phyloP scores from a whole-genome alignment of 176 grass and related monocot genomes.

The Miscanthus lutarioriparius region DNA sequence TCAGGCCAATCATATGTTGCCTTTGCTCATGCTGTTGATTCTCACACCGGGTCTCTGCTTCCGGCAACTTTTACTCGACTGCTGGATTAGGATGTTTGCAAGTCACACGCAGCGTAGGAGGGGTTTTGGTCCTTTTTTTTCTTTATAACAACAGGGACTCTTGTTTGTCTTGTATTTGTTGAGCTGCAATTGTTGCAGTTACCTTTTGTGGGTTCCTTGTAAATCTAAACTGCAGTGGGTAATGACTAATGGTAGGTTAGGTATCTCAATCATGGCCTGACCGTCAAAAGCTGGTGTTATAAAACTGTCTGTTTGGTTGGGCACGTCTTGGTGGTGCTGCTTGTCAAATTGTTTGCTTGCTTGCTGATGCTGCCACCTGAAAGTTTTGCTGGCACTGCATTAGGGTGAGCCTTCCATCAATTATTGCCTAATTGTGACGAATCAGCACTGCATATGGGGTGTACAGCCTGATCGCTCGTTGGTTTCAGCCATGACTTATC shows the following conservation, averaged over 20 bases:
- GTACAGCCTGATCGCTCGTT: too few relatives aligned
- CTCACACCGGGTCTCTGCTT: background rate
- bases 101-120: background rate
- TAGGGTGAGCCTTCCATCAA: background rate
- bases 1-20: background rate
- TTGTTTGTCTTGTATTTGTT: background rate
- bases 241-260: background rate
- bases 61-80: background rate
- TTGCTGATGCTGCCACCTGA: slow-evolving; percentile 10
- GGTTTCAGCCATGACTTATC: too few relatives aligned
- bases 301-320: background rate
- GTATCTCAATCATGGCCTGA: slow-evolving; percentile 2
- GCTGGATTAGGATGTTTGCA: background rate
- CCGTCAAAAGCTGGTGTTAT: background rate
- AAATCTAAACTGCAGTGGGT: background rate
- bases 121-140: background rate
- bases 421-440: background rate
- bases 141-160: background rate
- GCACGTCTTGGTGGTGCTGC: background rate
- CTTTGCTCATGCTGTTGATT: background rate
- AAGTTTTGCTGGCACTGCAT: slow-evolving; percentile 7
- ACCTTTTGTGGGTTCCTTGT: background rate
- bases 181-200: background rate
- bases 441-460: background rate
- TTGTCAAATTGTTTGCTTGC: background rate